These are phyloP conservation scores for Angomonas desouzai DNA, from an alignment of 208 protist genomes.

Conservation along the genomic window DNA sequence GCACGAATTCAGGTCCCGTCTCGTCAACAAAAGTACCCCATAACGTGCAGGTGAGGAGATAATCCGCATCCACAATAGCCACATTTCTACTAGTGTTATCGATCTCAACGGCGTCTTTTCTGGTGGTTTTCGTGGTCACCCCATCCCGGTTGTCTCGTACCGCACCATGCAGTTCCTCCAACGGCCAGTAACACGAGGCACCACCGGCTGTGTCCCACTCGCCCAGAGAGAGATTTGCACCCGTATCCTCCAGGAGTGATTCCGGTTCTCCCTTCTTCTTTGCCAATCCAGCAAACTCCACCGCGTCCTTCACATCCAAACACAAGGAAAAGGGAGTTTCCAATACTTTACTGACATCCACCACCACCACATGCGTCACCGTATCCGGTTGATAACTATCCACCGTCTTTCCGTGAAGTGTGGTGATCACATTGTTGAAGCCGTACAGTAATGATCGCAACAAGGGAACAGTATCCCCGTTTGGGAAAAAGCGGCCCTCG, in stretches of 20 bases:
- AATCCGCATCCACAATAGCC: constrained; percentile 37
- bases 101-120: background rate
- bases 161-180: background rate
- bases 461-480: constrained; percentile 16
- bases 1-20: background rate
- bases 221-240: background rate
- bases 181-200: background rate
- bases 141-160: background rate
- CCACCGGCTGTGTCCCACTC: background rate
- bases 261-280: background rate
- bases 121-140: background rate
- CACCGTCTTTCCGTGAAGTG: constrained; percentile 48
- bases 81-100: constrained; percentile 22
- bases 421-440: constrained; percentile 38
- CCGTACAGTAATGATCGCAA: constrained; percentile 42
- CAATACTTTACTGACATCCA: constrained; percentile 49
- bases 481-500: background rate
- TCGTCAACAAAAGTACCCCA: constrained; percentile 78
- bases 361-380: constrained; percentile 70
- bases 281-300: constrained; percentile 2
- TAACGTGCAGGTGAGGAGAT: constrained; percentile 41
- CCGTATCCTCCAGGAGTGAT: background rate
- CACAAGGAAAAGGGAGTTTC: constrained; percentile 20
- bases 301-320: constrained; percentile 10
- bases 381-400: constrained; percentile 34